phyloP scores from a whole-genome alignment of 345 rosid species.

The Geranium brycei region DNA sequence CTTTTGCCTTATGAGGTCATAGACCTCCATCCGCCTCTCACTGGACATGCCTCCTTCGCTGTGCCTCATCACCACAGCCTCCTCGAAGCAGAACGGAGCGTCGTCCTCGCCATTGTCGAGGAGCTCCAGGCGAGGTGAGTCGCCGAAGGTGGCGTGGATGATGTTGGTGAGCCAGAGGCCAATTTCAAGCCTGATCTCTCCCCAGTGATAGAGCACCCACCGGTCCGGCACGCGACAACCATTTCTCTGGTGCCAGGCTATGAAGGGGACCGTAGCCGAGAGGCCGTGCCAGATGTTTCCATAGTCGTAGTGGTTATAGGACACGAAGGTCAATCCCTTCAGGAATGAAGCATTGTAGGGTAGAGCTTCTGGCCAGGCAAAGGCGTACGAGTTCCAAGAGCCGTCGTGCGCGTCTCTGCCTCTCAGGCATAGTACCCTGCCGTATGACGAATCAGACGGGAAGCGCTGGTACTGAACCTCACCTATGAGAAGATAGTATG shows the following conservation, averaged over 20 bases:
- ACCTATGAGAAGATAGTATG: background rate
- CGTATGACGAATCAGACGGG: constrained; percentile 43
- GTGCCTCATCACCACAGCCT: constrained; percentile 72
- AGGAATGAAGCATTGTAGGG: constrained; percentile 35
- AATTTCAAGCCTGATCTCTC: constrained; percentile 48
- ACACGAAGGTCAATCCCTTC: constrained; percentile 52
- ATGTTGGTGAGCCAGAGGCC: background rate
- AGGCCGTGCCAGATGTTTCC: constrained; percentile 66
- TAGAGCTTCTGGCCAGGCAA: constrained; percentile 52
- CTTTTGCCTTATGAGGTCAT: constrained; percentile 46
- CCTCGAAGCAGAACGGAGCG: constrained; percentile 49
- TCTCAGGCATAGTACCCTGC: constrained; percentile 51
- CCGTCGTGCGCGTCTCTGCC: constrained; percentile 53
- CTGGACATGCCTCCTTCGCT: constrained; percentile 69
- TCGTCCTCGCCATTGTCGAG: background rate
- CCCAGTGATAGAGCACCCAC: constrained; percentile 68
- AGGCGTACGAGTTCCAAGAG: constrained; percentile 55
- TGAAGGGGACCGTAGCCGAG: constrained; percentile 38
- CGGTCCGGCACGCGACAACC: constrained; percentile 30
- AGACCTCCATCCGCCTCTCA: constrained; percentile 47
- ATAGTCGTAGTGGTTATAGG: constrained; percentile 56
- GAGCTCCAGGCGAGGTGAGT: too few relatives aligned
- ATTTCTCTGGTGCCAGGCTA: constrained; percentile 52
- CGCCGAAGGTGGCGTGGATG: too few relatives aligned
- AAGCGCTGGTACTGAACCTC: constrained; percentile 58